Conservation (phyloP, 176 grass and related monocot species). For the Alloteropsis semialata region DNA sequence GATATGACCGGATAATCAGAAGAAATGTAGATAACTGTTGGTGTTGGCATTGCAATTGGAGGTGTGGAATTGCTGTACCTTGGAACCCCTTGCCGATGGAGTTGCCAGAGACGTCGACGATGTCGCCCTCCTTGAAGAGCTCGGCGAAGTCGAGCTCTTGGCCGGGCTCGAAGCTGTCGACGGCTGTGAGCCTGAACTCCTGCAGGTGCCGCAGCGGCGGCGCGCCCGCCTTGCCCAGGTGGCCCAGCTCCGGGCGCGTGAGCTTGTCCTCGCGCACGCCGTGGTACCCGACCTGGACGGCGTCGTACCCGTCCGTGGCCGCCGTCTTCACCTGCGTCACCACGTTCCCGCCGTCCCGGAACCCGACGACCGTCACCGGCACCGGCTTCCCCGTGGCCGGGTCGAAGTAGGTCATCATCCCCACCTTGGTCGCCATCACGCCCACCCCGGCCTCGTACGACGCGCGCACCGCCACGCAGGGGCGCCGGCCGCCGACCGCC, state of each 20-base stretch:
- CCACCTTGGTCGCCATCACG: constrained; percentile 91
- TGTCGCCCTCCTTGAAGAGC: constrained; percentile 89
- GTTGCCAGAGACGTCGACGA: constrained; percentile 85
- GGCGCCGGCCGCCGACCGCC: not conserved
- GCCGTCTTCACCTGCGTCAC: constrained; percentile 81
- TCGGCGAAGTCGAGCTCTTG: constrained; percentile 66
- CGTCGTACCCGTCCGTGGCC: constrained; percentile 85
- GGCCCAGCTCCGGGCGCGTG: constrained; percentile 82
- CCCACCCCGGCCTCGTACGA: constrained; percentile 70
- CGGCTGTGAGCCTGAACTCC: constrained; percentile 78
- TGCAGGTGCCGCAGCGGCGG: constrained; percentile 74
- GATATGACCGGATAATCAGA: not conserved
- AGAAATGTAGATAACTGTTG: not conserved
- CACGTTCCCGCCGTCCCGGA: constrained; percentile 82
- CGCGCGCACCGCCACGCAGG: constrained; percentile 32
- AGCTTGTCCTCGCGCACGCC: constrained; percentile 91
- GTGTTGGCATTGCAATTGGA: not conserved
- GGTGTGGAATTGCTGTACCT: constrained; percentile 36
- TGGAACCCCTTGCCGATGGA: constrained; percentile 98
- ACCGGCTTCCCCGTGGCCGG: constrained; percentile 55
- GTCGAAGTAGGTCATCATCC: constrained; percentile 96
- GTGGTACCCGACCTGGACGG: constrained; percentile 90
- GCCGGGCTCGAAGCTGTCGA: constrained; percentile 67
- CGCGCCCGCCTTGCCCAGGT: constrained; percentile 85
- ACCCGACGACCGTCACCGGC: constrained; percentile 84